phyloP scores from a whole-genome alignment of 2,329 filamentous ascomycete species.

The Colletotrichum melonis region DNA sequence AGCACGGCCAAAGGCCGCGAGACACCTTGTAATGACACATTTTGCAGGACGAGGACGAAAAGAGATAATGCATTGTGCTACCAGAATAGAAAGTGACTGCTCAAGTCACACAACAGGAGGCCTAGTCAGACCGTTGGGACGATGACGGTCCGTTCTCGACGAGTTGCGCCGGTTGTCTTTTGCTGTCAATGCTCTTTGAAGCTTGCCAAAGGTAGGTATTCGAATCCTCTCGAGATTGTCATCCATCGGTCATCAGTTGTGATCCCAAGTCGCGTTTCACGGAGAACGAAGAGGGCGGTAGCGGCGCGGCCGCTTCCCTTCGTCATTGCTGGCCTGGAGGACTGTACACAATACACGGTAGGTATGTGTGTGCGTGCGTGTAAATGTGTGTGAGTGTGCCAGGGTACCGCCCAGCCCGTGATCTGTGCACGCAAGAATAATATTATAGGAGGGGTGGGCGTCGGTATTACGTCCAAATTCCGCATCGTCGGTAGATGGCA shows the following conservation, averaged over 20 bases:
- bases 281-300: neutral
- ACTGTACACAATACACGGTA: neutral
- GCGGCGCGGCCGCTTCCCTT: neutral
- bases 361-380: neutral
- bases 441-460: slow-evolving; percentile 13
- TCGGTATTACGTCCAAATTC: slow-evolving; percentile 26
- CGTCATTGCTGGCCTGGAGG: neutral
- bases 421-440: slow-evolving; percentile 14
- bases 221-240: neutral
- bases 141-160: neutral
- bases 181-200: neutral
- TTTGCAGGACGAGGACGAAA: neutral
- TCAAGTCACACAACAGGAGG: slow-evolving; percentile 9
- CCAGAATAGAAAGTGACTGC: slow-evolving; percentile 10
- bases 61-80: neutral
- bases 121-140: neutral
- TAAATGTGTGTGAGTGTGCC: neutral
- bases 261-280: slow-evolving; percentile 5
- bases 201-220: neutral
- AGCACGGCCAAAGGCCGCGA: neutral
- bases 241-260: neutral
- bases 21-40: neutral
- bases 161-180: neutral
- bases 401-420: neutral
- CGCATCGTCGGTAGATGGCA: slow-evolving; percentile 20